phyloP scores from a whole-genome alignment of 23 red algal genomes.

The Gracilaria domingensis region DNA sequence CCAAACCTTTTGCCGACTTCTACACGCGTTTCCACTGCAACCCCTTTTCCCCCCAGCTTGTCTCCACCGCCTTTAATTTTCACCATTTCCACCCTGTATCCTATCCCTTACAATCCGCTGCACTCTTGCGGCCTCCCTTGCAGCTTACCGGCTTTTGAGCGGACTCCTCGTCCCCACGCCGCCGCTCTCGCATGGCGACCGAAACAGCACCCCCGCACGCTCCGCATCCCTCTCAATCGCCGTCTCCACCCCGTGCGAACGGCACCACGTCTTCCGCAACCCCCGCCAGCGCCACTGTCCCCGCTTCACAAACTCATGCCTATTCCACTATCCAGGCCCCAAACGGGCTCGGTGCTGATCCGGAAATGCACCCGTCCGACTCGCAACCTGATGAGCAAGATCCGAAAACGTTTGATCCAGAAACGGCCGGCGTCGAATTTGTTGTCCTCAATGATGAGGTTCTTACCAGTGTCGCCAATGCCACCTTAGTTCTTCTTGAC shows the following conservation, averaged over 20 bases:
- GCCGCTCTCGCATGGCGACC: conserved; percentile 7
- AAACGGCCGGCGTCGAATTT: conserved; percentile 70
- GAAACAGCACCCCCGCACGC: background rate
- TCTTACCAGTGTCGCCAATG: conserved; percentile 83
- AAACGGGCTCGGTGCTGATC: conserved; percentile 29
- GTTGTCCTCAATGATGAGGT: conserved; percentile 87
- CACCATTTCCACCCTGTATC: conserved; percentile 26
- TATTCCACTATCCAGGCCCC: conserved; percentile 23
- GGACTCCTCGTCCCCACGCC: conserved; percentile 1
- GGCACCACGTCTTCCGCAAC: background rate
- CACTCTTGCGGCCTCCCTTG: conserved; percentile 11
- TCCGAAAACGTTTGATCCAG: conserved; percentile 43
- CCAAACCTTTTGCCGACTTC: background rate
- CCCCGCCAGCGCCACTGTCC: background rate
- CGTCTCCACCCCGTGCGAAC: conserved; percentile 1
- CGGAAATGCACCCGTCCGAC: conserved; percentile 7
- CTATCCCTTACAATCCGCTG: background rate
- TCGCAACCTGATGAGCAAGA: conserved; percentile 23
- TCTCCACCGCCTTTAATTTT: background rate
- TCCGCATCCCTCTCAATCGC: background rate
- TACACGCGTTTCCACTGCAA: background rate
- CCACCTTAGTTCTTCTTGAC: conserved; percentile 83
- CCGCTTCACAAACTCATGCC: conserved; percentile 16
- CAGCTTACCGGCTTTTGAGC: conserved; percentile 29
- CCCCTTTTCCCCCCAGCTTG: background rate